phyloP scores from a whole-genome alignment of 805 yeast genomes.

The Wickerhamiella musiphila region DNA sequence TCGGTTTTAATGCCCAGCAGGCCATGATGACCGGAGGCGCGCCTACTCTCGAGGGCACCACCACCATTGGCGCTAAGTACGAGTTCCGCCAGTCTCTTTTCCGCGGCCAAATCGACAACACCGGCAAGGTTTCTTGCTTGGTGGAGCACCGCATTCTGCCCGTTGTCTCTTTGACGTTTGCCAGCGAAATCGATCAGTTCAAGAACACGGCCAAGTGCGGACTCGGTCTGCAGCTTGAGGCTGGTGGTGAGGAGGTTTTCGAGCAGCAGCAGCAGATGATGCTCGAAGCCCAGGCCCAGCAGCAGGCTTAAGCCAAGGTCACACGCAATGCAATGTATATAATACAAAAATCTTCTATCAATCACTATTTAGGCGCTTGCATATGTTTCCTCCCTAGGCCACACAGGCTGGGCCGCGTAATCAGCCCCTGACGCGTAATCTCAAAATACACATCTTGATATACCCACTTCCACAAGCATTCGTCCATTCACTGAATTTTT shows the following conservation, averaged over 20 bases:
- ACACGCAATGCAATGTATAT: constrained; percentile 1
- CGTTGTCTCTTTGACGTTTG: constrained; percentile 70
- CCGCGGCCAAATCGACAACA: constrained; percentile 85
- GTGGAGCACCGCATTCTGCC: constrained; percentile 89
- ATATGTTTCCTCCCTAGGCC: not conserved
- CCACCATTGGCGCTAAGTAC: constrained; percentile 92
- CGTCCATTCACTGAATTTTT: no score
- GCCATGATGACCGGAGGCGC: constrained; percentile 70
- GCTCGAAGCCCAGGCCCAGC: constrained; percentile 10
- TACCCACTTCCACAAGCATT: no score
- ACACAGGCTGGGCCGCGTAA: no score
- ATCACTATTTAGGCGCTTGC: not conserved
- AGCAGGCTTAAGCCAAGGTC: constrained; percentile 1
- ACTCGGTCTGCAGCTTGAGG: constrained; percentile 87
- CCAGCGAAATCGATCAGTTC: constrained; percentile 83
- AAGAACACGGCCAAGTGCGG: constrained; percentile 70
- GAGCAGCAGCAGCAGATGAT: constrained; percentile 26
- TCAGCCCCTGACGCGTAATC: no score
- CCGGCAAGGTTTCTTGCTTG: constrained; percentile 80
- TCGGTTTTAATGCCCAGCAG: constrained; percentile 34
- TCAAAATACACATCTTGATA: no score
- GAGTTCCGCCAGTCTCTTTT: constrained; percentile 92
- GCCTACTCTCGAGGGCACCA: constrained; percentile 74
- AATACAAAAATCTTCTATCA: not conserved
- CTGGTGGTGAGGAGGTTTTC: constrained; percentile 84